Evolutionary conservation across 2,329 filamentous ascomycete genomes (phyloP), one percentile per base, ranked within the genome.

Genomic region (Fusarium sp.): DNA sequence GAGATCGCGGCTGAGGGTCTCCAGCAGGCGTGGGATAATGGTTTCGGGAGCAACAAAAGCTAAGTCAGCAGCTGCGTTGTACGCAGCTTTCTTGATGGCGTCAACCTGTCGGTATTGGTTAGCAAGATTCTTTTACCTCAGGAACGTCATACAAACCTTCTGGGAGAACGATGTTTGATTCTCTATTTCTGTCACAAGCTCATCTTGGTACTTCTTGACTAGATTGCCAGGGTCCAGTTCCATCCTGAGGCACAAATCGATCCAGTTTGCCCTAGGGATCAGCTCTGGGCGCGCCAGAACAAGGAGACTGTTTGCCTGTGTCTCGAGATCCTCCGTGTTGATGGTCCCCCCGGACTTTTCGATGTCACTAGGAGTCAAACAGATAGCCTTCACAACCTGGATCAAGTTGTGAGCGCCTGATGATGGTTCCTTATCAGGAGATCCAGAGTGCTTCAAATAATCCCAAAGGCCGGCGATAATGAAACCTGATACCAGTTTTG

Each of bases 41-140:
- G 86, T 86, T 47, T 96, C 93, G 1, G 96, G 96, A 9, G 96
- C 93, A 32, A 99, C 94, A 79, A 99, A 99, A 6, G 94, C 95
- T 66, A 99, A 86, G 78, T 98, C 96, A 42, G 95, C 95, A 16
- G 94, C 94, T 12, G 96, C 94, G 75, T 91, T 91, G 81, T 92
- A 97, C 7, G 96, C 93, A 59, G 96, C 96, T 44, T 85, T 83
- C 77, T 90, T 91, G 47, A 94, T 80, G 18, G 64, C 13, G 11
- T 78, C 73, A 74, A 79, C 77, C 79, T 83, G 44, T 30, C 21
- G 25, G 25, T 12, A 25, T 25, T 23, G 38, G 50, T 78, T 64
- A 78, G 72, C 19, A 12, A 37, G 33, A 50, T 21, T 21, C 9
- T 30, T 10, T 33, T 21, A 40, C 11, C 15, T 6, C 16, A n/a